Percentiles rank a stretch among this genome's conserved stretches.
Evolutionary conservation across 208 protist species (phyloP).

Genomic region (Leishmania amazonensis): DNA sequence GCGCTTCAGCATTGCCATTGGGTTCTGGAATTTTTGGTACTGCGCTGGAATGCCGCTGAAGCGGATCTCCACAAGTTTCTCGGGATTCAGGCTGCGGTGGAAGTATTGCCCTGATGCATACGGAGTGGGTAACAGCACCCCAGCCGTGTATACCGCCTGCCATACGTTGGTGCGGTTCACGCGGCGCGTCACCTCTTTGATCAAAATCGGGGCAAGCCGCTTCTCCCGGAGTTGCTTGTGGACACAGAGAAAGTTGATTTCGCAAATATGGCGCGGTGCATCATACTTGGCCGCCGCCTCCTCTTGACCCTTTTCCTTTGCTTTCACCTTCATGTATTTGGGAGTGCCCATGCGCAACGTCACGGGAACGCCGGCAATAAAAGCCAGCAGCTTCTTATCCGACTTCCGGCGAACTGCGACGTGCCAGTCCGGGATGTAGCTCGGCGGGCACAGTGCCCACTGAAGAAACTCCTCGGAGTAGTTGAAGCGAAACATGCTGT

Average conservation of each 20-base stretch:
- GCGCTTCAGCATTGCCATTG: constrained; percentile 81
- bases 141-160: constrained; percentile 99
- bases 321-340: constrained; percentile 15
- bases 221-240: constrained; percentile 98
- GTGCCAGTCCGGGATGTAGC: constrained; percentile 96
- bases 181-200: constrained; percentile 98
- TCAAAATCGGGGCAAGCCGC: constrained; percentile 98
- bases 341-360: constrained; percentile 79
- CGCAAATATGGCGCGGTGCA: constrained; percentile 90
- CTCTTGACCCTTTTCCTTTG: constrained; percentile 13
- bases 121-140: constrained; percentile 96
- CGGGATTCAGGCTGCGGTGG: constrained; percentile 97
- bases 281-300: constrained; percentile 31
- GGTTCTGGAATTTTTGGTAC: constrained; percentile 83
- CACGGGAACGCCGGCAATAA: constrained; percentile 97
- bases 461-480: constrained; percentile 98
- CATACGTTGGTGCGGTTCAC: constrained; percentile 96
- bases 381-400: constrained; percentile 94
- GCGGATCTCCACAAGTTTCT: constrained; percentile 95
- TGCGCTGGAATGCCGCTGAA: constrained; percentile 71
- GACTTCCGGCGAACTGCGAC: constrained; percentile 94
- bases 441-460: constrained; percentile 98
- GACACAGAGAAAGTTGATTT: constrained; percentile 99
- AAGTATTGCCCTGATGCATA: constrained; percentile 95
- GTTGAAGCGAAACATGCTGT: constrained; percentile 99